Evolutionary conservation across 2,329 filamentous ascomycete species (phyloP).

Genomic region (Nemania abortiva): DNA sequence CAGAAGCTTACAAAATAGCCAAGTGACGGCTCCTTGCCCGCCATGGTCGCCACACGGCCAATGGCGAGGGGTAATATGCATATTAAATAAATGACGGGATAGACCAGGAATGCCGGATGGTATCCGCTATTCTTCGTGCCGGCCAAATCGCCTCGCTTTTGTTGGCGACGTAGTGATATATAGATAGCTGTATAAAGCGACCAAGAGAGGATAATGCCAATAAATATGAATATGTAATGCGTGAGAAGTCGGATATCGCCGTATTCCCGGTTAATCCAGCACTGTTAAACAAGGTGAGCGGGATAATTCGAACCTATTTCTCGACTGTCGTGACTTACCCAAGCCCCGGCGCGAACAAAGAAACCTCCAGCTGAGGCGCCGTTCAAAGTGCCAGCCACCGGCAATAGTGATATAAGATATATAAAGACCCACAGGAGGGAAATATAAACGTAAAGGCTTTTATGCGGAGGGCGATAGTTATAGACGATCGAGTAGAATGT

Average conservation of each 20-base stretch:
- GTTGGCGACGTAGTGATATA: conserved; percentile 49
- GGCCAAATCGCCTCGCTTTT: conserved; percentile 32
- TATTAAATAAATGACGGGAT: conserved; percentile 76
- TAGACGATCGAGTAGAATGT: conserved; percentile 73
- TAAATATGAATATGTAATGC: conserved; percentile 73
- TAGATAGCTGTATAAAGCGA: conserved; percentile 55
- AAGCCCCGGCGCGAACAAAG: conserved; percentile 74
- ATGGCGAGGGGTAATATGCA: conserved; percentile 75
- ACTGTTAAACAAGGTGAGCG: conserved; percentile 55
- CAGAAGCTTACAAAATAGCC: too few relatives aligned
- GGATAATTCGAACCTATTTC: background rate
- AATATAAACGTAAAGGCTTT: conserved; percentile 63
- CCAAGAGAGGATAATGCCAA: conserved; percentile 53
- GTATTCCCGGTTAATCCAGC: conserved; percentile 70
- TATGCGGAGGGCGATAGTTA: conserved; percentile 64
- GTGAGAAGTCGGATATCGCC: conserved; percentile 66
- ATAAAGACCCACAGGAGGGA: conserved; percentile 68
- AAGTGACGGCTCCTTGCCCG: conserved; percentile 62
- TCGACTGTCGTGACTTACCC: conserved; percentile 57
- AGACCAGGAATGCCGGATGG: conserved; percentile 71
- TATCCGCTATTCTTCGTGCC: conserved; percentile 23
- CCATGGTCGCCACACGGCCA: conserved; percentile 73
- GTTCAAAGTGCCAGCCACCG: conserved; percentile 58
- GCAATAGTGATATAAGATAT: conserved; percentile 67
- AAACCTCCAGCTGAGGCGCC: conserved; percentile 59